Evolutionary conservation across 768 basidiomycete species (phyloP).

Genomic region (Obba rivulosa): DNA sequence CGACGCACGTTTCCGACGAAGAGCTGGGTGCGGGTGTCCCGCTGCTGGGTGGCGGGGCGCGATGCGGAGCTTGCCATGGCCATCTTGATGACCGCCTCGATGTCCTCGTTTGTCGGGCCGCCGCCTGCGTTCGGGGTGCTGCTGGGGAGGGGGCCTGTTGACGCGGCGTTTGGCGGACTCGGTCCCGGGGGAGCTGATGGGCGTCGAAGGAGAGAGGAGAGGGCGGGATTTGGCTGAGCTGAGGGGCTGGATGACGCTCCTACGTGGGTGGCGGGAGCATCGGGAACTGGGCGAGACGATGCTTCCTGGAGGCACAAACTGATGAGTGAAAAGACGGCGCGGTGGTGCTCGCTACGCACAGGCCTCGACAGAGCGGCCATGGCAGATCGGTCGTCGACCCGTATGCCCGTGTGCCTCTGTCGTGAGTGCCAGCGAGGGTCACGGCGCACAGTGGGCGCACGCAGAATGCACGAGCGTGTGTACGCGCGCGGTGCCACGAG

Average conservation of each 20-base stretch:
- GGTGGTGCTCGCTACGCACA: not conserved
- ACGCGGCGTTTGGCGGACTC: not conserved
- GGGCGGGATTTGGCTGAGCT: not conserved
- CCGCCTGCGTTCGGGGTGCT: slow-evolving; percentile 10
- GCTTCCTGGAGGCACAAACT: too few relatives aligned
- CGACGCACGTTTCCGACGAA: slow-evolving; percentile 85
- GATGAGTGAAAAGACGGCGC: too few relatives aligned
- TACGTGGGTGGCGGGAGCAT: too few relatives aligned
- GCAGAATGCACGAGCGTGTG: too few relatives aligned
- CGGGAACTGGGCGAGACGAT: too few relatives aligned
- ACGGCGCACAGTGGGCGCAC: too few relatives aligned
- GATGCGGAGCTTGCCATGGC: slow-evolving; percentile 71
- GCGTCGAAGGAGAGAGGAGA: not conserved
- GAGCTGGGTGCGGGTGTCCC: slow-evolving; percentile 90
- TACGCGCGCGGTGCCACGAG: too few relatives aligned
- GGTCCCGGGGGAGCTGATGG: not conserved
- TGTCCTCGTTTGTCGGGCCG: slow-evolving; percentile 70
- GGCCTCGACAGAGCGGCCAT: not conserved
- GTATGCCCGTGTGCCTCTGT: too few relatives aligned
- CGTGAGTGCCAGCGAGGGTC: too few relatives aligned
- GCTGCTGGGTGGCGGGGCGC: slow-evolving; percentile 37
- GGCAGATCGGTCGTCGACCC: too few relatives aligned
- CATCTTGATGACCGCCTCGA: slow-evolving; percentile 87
- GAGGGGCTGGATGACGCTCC: not conserved
- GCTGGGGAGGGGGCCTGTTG: too few relatives aligned